These are phyloP conservation scores for Kappamyces sp. DNA, from an alignment of 192 early-diverging fungal genomes.

Conservation along the genomic window DNA sequence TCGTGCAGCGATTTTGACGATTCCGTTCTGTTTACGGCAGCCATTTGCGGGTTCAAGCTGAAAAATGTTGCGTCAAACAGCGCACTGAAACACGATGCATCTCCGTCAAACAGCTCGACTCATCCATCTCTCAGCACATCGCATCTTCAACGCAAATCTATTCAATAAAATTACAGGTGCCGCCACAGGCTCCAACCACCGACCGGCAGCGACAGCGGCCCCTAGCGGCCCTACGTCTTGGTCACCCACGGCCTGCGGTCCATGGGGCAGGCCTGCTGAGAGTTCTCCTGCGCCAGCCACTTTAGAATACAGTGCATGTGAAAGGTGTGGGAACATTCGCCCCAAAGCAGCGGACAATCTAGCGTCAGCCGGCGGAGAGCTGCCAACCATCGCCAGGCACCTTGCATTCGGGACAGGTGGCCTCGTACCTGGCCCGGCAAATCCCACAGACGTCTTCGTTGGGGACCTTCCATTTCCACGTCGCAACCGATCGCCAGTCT, in stretches of 20 bases:
- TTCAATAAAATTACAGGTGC: too few relatives aligned
- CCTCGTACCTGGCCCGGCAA: conserved; percentile 6
- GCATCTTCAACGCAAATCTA: too few relatives aligned
- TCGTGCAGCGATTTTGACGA: conserved; percentile 13
- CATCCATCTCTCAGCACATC: too few relatives aligned
- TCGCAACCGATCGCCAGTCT: conserved; percentile 4
- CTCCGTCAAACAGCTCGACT: too few relatives aligned
- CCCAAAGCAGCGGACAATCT: conserved; percentile 14
- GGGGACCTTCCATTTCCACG: conserved; percentile 9
- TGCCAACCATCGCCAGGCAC: conserved; percentile 16
- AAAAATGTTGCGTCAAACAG: too few relatives aligned
- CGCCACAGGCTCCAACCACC: too few relatives aligned
- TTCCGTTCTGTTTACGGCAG: conserved; percentile 1
- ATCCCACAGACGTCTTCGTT: conserved; percentile 15
- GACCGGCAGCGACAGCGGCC: too few relatives aligned
- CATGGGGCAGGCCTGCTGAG: conserved; percentile 19
- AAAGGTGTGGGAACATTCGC: conserved; percentile 16
- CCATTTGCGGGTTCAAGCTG: not conserved
- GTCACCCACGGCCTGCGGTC: conserved; percentile 16
- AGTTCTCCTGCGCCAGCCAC: conserved; percentile 8
- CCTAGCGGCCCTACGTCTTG: not conserved
- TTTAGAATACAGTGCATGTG: conserved; percentile 17
- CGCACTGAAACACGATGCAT: too few relatives aligned
- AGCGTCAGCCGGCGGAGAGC: not conserved
- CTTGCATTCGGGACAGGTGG: conserved; percentile 18